Evolutionary conservation across 306 rosid genomes (phyloP).

Genomic region (Trifolium repens): DNA sequence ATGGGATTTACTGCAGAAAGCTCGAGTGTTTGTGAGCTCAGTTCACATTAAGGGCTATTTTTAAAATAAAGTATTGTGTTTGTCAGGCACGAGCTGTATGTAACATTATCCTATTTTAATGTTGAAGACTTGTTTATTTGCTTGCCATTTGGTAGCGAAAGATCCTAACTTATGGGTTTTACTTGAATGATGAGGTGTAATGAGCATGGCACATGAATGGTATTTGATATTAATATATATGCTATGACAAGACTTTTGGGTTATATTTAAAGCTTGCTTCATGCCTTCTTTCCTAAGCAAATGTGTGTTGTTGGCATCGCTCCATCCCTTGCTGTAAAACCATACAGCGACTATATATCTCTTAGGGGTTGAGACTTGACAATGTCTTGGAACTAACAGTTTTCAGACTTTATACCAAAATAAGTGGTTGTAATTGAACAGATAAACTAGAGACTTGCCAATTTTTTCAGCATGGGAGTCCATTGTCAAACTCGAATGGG

Average conservation of each 20-base stretch:
- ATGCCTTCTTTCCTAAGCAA: background rate
- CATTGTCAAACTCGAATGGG: too few relatives aligned
- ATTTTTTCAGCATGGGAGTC: background rate
- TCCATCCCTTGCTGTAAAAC: background rate
- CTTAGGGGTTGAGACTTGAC: background rate
- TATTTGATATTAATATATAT: background rate
- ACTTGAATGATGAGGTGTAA: background rate
- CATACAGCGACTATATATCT: background rate
- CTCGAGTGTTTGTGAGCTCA: constrained; percentile 16
- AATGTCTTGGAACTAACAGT: background rate
- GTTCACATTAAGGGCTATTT: constrained; percentile 16
- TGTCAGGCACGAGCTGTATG: constrained; percentile 10
- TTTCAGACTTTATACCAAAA: background rate
- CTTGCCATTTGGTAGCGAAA: constrained; percentile 39
- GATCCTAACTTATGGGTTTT: constrained; percentile 26
- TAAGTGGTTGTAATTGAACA: background rate
- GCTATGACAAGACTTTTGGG: background rate
- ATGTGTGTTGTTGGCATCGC: background rate
- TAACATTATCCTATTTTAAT: constrained; percentile 28
- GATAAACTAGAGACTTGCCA: background rate
- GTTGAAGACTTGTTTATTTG: constrained; percentile 32
- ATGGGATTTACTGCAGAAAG: constrained; percentile 36
- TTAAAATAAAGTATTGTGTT: background rate
- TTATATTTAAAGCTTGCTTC: background rate
- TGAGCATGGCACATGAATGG: background rate